A percentile compares a stretch with the other conserved stretches of the same genome.
Conservation (phyloP, 352 stramenopile species). For the Phytopythium helicoides region DNA sequence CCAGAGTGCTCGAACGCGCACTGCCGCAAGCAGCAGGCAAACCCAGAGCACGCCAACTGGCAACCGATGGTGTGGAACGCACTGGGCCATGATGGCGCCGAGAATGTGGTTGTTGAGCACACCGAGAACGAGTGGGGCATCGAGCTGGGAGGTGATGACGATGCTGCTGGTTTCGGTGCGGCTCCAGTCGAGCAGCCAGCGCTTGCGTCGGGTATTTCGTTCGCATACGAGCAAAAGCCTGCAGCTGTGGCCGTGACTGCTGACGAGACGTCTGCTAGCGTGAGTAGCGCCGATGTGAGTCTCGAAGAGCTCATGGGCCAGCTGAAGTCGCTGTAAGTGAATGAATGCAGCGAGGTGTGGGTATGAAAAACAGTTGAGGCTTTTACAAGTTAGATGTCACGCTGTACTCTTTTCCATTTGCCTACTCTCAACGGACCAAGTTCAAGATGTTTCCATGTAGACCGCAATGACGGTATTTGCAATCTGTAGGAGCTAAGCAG, state of each 20-base stretch:
- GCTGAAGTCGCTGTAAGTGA: slow-evolving; percentile 62
- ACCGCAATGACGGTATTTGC: too few species aligned
- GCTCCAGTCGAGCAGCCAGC: slow-evolving; percentile 11
- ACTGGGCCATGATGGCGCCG: slow-evolving; percentile 48
- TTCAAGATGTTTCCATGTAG: too few species aligned
- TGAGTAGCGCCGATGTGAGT: slow-evolving; percentile 43
- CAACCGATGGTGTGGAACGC: slow-evolving; percentile 71
- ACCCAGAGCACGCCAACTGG: slow-evolving; percentile 44
- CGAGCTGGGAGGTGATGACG: slow-evolving; percentile 41
- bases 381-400: too few species aligned
- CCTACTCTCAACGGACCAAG: background rate
- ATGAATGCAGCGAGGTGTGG: background rate
- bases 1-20: slow-evolving; percentile 78
- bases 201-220: slow-evolving; percentile 52
- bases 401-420: background rate
- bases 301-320: slow-evolving; percentile 81
- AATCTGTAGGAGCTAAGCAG: background rate
- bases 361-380: background rate
- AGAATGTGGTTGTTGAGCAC: slow-evolving; percentile 51
- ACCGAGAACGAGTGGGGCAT: slow-evolving; percentile 90
- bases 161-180: slow-evolving; percentile 4
- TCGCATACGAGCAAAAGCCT: slow-evolving; percentile 53
- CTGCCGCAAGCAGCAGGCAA: slow-evolving; percentile 71
- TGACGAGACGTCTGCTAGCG: slow-evolving; percentile 21
- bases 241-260: background rate